Base-by-base conservation (phyloP, 805 yeast genomes). In the Helenozyma baotianmanensis region DNA sequence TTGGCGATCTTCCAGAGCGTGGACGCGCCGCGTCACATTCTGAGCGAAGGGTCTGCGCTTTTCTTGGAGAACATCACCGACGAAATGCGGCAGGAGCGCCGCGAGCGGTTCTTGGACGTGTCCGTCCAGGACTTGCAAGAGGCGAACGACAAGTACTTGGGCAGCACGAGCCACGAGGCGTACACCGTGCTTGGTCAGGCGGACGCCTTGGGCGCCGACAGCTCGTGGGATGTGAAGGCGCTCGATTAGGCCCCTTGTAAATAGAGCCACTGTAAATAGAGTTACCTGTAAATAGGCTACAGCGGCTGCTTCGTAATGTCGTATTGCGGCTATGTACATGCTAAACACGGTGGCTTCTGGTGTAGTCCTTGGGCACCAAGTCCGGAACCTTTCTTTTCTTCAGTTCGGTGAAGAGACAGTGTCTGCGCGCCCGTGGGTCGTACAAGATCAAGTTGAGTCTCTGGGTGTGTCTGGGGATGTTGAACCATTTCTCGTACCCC, bases 1-100 rank as follows among this genome's bases (percentile, higher is more conserved):
- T 64, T 92, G 47, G 77, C 95, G 9, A 76, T 92, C 22, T 92
- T 92, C 76, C 98, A 92, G 60, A 75, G 81, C 36, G 64, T 92
- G 11, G 98, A 92, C 62, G 84, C 96, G 1, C 98, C 98, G 9
- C 70, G 76, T 26, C 81, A 89, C 51, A 80, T 87, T 11, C 74
- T 83, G 29, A 70, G 75, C 22, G 96, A 92, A 57, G 96, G 96
- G 9, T 64, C 75, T 45, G 58, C 72, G 11, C 57, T 66, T 10
- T 85, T 89, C 60, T 64, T 74, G 32, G 75, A 78, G 36, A 88
- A 83, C 1, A 70, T 90, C 23, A 76, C 82, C 21, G 86, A 83
- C 46, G 87, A 80, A 21, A 71, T 83, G 80, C 75, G 80, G 52
- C 96, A 90, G 56, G 64, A 61, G 28, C 74, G 97, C 54, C 79